Percentiles rank a stretch among this genome's conserved stretches.
Conservation (phyloP, 2,329 filamentous ascomycete species). For the Botrytis squamosa region DNA sequence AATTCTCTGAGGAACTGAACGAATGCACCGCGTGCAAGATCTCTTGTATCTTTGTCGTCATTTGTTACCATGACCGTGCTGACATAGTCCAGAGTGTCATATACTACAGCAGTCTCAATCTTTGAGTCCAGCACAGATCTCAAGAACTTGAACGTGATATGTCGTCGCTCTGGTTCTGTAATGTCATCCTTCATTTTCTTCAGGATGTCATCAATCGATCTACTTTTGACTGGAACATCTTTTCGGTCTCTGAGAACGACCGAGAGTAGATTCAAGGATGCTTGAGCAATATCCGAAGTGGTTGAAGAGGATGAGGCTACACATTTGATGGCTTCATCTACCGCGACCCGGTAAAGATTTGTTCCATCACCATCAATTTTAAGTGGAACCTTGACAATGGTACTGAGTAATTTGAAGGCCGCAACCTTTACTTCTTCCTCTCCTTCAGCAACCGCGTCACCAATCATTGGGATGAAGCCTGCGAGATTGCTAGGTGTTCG, state of each 20-base stretch:
- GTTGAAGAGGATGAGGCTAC: conserved; percentile 77
- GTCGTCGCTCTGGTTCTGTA: conserved; percentile 87
- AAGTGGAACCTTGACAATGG: conserved; percentile 82
- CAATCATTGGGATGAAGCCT: conserved; percentile 85
- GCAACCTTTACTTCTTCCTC: conserved; percentile 94
- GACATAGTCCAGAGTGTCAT: conserved; percentile 87
- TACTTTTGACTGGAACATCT: conserved; percentile 74
- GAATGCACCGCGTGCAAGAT: conserved; percentile 84
- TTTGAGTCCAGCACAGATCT: conserved; percentile 82
- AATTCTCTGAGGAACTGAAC: conserved; percentile 95
- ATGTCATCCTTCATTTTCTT: conserved; percentile 82
- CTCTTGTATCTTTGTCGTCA: conserved; percentile 82
- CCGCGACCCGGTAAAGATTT: conserved; percentile 70
- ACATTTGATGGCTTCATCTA: conserved; percentile 79
- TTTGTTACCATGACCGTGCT: conserved; percentile 95
- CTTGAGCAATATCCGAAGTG: conserved; percentile 80
- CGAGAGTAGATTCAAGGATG: conserved; percentile 83
- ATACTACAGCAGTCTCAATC: conserved; percentile 81
- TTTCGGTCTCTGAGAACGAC: conserved; percentile 79
- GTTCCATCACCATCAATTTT: conserved; percentile 59
- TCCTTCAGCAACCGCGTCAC: conserved; percentile 77
- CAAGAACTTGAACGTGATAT: conserved; percentile 92
- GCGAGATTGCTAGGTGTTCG: conserved; percentile 76
- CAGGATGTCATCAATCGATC: conserved; percentile 78
- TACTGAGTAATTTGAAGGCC: conserved; percentile 78